phyloP scores from a whole-genome alignment of 129 eudicot species.

The Scalesia atractyloides region DNA sequence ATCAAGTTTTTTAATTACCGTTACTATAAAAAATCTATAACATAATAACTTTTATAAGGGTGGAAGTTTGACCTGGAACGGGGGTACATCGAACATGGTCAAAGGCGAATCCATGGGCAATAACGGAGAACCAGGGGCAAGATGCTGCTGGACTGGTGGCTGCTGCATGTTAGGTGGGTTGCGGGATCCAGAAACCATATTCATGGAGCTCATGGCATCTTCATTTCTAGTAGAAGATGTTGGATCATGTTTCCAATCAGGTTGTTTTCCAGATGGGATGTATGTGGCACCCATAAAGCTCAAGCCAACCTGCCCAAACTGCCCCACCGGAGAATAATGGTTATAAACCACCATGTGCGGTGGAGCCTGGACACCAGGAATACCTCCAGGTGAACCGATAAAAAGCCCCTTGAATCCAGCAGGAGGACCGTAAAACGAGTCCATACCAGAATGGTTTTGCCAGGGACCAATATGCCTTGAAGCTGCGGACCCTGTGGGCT shows the following conservation, averaged over 20 bases:
- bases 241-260: conserved; percentile 94
- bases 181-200: conserved; percentile 60
- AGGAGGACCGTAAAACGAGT: conserved; percentile 83
- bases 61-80: conserved; percentile 69
- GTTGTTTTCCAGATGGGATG: conserved; percentile 86
- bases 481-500: conserved; percentile 49
- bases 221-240: conserved; percentile 62
- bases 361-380: conserved; percentile 84
- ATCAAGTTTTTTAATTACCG: conserved; percentile 11
- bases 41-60: background rate
- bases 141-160: conserved; percentile 68
- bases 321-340: conserved; percentile 95
- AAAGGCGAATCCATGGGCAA: conserved; percentile 81
- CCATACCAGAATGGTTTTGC: conserved; percentile 84
- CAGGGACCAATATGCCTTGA: conserved; percentile 73
- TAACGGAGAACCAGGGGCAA: conserved; percentile 81
- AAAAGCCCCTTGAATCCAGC: conserved; percentile 84
- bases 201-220: conserved; percentile 54
- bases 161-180: conserved; percentile 56
- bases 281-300: conserved; percentile 96
- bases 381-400: conserved; percentile 76
- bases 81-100: conserved; percentile 85
- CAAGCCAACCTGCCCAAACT: conserved; percentile 95
- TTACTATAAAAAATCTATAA: background rate
- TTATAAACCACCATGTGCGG: conserved; percentile 95